Percentiles rank a stretch among this genome's conserved stretches.
phyloP scores from a whole-genome alignment of 257 asterid species.

The Solanum pinnatisectum region DNA sequence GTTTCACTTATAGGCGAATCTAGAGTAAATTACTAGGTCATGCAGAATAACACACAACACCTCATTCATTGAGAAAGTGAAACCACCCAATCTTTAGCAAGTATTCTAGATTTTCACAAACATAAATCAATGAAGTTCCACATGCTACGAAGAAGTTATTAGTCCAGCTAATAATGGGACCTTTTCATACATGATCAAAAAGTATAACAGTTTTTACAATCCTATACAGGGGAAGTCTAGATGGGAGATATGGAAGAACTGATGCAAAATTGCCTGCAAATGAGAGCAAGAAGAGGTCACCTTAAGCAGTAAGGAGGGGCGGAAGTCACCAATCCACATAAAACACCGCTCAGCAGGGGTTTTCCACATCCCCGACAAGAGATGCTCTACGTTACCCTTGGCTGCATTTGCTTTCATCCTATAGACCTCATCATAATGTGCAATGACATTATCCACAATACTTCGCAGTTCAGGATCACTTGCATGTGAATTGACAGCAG shows the following conservation, averaged over 20 bases:
- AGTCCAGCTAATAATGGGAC: not conserved
- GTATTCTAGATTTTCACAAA: not conserved
- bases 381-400: conserved; percentile 77
- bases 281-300: conserved; percentile 16
- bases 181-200: not conserved
- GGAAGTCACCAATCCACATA: conserved; percentile 94
- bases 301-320: conserved; percentile 90
- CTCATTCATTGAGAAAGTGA: not conserved
- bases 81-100: not conserved
- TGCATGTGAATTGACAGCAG: conserved; percentile 63
- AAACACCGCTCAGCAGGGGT: conserved; percentile 92
- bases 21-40: not conserved
- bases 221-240: not conserved
- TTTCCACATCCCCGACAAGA: conserved; percentile 98
- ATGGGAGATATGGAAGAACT: not conserved
- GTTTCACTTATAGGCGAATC: too few relatives aligned
- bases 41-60: not conserved
- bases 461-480: conserved; percentile 59
- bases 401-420: conserved; percentile 78
- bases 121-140: not conserved
- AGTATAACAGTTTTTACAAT: not conserved
- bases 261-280: not conserved
- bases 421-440: conserved; percentile 57
- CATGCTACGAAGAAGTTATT: not conserved
- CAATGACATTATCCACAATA: conserved; percentile 45